These are phyloP conservation scores for Bacterosira constricta DNA, from an alignment of 108 stramenopile genomes.

Conservation along the genomic window DNA sequence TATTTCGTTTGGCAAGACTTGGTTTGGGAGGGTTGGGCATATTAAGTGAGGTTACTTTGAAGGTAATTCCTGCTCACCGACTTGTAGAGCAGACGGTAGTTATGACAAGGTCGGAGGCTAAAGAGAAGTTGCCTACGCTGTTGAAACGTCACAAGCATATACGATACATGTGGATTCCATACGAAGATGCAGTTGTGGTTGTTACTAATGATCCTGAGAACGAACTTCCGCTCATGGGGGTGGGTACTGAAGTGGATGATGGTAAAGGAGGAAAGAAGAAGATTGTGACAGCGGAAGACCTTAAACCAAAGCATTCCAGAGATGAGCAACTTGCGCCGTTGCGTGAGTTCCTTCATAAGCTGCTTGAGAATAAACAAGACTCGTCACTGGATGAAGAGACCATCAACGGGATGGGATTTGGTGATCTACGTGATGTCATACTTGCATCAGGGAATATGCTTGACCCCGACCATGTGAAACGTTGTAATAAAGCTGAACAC, in stretches of 20 bases:
- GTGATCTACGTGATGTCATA: slow-evolving; percentile 93
- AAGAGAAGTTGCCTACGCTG: slow-evolving; percentile 60
- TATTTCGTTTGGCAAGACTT: slow-evolving; percentile 88
- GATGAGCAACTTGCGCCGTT: slow-evolving; percentile 68
- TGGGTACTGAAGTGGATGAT: slow-evolving; percentile 35
- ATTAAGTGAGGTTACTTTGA: slow-evolving; percentile 90
- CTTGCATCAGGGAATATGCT: slow-evolving; percentile 84
- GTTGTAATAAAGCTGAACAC: slow-evolving; percentile 94
- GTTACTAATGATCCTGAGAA: slow-evolving; percentile 91
- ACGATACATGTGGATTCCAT: slow-evolving; percentile 99
- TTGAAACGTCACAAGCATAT: slow-evolving; percentile 88
- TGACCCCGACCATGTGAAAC: slow-evolving; percentile 88
- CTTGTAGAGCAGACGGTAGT: slow-evolving; percentile 92
- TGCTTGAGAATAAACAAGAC: slow-evolving; percentile 41
- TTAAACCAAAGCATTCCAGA: slow-evolving; percentile 31
- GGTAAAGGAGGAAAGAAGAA: slow-evolving; percentile 42
- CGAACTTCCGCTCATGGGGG: slow-evolving; percentile 36
- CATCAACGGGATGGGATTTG: slow-evolving; percentile 85
- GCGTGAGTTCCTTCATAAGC: slow-evolving; percentile 54
- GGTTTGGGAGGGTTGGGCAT: slow-evolving; percentile 96
- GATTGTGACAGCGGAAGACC: slow-evolving; percentile 43
- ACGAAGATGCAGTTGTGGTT: slow-evolving; percentile 93
- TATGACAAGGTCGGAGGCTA: slow-evolving; percentile 79
- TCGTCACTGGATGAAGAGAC: slow-evolving; percentile 50
- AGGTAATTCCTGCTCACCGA: slow-evolving; percentile 88